phyloP scores from a whole-genome alignment of 805 yeast species.

The Ogataea chonburiensis region DNA sequence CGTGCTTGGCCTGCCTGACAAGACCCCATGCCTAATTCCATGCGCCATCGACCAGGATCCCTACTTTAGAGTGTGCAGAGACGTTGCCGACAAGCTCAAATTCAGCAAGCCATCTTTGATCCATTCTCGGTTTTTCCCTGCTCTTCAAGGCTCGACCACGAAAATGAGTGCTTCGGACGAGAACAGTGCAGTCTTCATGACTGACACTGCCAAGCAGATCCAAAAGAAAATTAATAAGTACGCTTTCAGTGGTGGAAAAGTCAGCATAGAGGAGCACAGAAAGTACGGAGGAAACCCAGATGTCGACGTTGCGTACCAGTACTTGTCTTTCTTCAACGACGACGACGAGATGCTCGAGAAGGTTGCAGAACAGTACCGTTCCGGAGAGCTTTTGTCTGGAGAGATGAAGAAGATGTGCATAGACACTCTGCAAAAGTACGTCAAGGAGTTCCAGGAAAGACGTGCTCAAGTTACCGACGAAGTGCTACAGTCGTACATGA shows the following conservation, averaged over 20 bases:
- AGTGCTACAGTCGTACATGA: conserved; percentile 68
- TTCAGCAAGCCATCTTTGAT: conserved; percentile 88
- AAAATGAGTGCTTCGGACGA: conserved; percentile 97
- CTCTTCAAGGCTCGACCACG: conserved; percentile 92
- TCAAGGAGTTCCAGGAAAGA: conserved; percentile 76
- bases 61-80: conserved; percentile 94
- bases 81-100: conserved; percentile 91
- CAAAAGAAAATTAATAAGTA: conserved; percentile 93
- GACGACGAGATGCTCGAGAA: conserved; percentile 77
- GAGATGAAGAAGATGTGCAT: conserved; percentile 90
- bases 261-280: conserved; percentile 87
- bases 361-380: conserved; percentile 62
- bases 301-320: conserved; percentile 93
- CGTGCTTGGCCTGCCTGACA: conserved; percentile 78
- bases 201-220: conserved; percentile 88
- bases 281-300: conserved; percentile 90
- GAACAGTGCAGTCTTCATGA: conserved; percentile 89
- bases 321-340: conserved; percentile 81
- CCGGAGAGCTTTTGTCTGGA: conserved; percentile 85
- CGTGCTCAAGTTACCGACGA: conserved; percentile 66
- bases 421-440: conserved; percentile 74
- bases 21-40: conserved; percentile 95
- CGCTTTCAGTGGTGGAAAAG: conserved; percentile 94
- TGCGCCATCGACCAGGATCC: conserved; percentile 99
- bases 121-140: conserved; percentile 97